Base-by-base conservation (phyloP, 2,329 filamentous ascomycete species). In the Botryotinia globosa region DNA sequence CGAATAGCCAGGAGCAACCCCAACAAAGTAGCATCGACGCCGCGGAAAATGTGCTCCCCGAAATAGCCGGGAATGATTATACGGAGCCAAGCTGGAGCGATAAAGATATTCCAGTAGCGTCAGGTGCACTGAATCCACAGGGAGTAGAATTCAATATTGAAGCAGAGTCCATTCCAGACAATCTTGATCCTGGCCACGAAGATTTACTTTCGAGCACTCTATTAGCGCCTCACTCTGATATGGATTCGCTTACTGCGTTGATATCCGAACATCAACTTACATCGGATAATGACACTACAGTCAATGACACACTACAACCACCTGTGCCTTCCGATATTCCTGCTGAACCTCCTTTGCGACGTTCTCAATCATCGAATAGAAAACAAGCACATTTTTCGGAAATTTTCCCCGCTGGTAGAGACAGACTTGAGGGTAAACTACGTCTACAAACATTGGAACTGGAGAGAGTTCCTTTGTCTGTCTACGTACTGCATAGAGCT, bases 401-500 rank as follows among this genome's bases (percentile, higher is more conserved):
- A 72, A 73, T 61, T 22, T 70, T 77, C 42, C 75, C 75, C 44
- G 66, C 75, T 56, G 79, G 77, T 63, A 80, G 82, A 75, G 83
- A 84, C 59, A 81, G 83, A 32, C 81, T 88, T 2, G 85, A 88
- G 45, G 86, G 86, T 48, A 89, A 88, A 77, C 83, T 96, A 25
- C 87, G 85, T 74, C 83, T 96, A n/a, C 89, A 92, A 73, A 89
- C 86, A 2, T 83, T 96, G 16, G 92, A 94, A 81, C 84, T 96
- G 3, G 92, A 96, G 81, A 88, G 92, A 37, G 87, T 95, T 4
- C 87, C 88, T 0, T 82, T 96, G n/a, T 94, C 91, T 1, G 86
- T 93, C 59, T 85, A 89, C 14, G 88, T 93, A n/a, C 85, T 94
- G 71, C 86, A 89, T 64, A 87, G 88, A 74, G 90, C 88, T 1